phyloP scores from a whole-genome alignment of 176 grass and related monocot species.

The Otatea glauca region DNA sequence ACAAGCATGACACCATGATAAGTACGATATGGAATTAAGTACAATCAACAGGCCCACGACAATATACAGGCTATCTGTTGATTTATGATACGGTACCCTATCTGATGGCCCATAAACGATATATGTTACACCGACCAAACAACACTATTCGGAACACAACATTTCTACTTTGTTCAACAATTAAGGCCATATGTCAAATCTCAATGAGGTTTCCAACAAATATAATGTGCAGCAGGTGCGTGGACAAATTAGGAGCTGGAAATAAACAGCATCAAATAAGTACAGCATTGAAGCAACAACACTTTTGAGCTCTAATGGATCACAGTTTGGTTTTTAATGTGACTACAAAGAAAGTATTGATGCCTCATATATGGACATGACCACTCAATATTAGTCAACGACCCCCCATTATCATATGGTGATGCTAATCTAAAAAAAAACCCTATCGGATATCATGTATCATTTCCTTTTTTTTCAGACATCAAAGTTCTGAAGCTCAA shows the following conservation, averaged over 20 bases:
- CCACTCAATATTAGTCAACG: background rate
- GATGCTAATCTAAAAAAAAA: background rate
- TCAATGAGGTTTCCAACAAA: background rate
- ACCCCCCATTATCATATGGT: background rate
- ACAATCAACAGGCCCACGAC: background rate
- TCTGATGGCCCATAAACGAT: background rate
- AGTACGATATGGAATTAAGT: constrained; percentile 1
- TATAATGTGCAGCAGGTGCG: background rate
- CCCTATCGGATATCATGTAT: background rate
- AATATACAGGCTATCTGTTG: background rate
- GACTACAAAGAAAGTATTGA: background rate
- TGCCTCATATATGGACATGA: background rate
- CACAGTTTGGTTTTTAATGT: background rate
- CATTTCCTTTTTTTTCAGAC: background rate
- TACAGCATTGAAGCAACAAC: background rate
- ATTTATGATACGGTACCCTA: background rate
- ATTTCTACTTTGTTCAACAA: background rate
- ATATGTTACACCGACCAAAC: background rate
- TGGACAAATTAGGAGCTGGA: background rate
- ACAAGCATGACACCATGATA: background rate
- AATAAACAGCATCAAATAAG: constrained; percentile 2
- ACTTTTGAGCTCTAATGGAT: background rate
- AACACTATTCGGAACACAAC: background rate
- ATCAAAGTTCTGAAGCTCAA: background rate
- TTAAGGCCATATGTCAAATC: background rate